A percentile compares a stretch with the other conserved stretches of the same genome.
phyloP scores from a whole-genome alignment of 345 rosid genomes.

The Litchi chinensis region DNA sequence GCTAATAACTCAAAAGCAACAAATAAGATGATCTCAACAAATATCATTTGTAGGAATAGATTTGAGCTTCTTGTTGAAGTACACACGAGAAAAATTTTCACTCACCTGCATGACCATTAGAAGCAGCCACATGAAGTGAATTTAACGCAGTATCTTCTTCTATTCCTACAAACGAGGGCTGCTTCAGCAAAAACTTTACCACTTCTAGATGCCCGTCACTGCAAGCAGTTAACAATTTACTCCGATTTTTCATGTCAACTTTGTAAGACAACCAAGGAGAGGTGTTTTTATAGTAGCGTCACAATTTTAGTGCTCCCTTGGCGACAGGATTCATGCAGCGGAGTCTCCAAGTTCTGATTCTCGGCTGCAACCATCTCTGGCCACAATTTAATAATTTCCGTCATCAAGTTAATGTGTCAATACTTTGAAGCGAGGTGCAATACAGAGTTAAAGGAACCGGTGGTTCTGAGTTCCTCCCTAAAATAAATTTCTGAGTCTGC shows the following conservation, averaged over 20 bases:
- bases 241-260: not conserved
- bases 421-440: constrained; percentile 2
- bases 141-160: too few relatives aligned
- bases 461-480: too few relatives aligned
- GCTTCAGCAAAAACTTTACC: too few relatives aligned
- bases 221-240: too few relatives aligned
- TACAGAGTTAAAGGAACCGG: not conserved
- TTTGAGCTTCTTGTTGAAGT: too few relatives aligned
- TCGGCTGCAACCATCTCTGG: constrained; percentile 6
- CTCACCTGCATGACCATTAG: not conserved
- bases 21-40: not conserved
- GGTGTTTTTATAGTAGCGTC: not conserved
- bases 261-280: not conserved
- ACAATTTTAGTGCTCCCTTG: not conserved
- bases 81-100: not conserved
- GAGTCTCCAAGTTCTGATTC: constrained; percentile 9
- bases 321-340: constrained; percentile 12
- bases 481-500: too few relatives aligned
- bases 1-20: not conserved
- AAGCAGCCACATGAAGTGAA: constrained; percentile 15
- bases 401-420: not conserved
- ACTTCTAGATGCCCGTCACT: too few relatives aligned
- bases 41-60: not conserved
- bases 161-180: too few relatives aligned
- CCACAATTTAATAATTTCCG: not conserved